A percentile compares a stretch with the other conserved stretches of the same genome.
Conservation (phyloP, 306 rosid species). For the Vicia faba region DNA sequence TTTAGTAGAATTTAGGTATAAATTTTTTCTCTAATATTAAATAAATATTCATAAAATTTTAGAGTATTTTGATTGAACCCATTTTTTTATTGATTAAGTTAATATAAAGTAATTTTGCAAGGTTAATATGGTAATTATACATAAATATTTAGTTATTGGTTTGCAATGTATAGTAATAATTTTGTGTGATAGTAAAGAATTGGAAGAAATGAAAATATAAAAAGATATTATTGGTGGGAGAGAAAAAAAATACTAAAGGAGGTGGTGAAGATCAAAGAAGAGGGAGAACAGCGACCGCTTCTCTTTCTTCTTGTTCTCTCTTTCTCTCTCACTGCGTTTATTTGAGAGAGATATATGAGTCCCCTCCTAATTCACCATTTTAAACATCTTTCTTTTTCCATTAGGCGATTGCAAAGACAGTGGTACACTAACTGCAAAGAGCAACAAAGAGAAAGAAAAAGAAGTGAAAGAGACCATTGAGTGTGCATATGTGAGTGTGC, state of each 20-base stretch:
- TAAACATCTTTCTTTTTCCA: slow-evolving; percentile 66
- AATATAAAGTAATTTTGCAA: background rate
- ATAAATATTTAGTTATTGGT: slow-evolving; percentile 27
- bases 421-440: slow-evolving; percentile 56
- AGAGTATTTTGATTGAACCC: background rate
- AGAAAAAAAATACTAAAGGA: slow-evolving; percentile 44
- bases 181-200: slow-evolving; percentile 36
- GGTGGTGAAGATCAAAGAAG: slow-evolving; percentile 40
- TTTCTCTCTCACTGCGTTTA: slow-evolving; percentile 40
- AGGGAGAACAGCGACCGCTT: slow-evolving; percentile 64
- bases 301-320: slow-evolving; percentile 41
- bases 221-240: slow-evolving; percentile 53
- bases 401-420: slow-evolving; percentile 65
- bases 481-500: slow-evolving; percentile 35
- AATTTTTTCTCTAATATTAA: too few species aligned
- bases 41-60: background rate
- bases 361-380: slow-evolving; percentile 48
- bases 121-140: slow-evolving; percentile 42
- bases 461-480: slow-evolving; percentile 28
- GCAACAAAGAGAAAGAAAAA: slow-evolving; percentile 48
- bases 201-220: slow-evolving; percentile 25
- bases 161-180: background rate
- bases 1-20: too few species aligned
- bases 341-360: slow-evolving; percentile 70
- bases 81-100: background rate